Conservation (phyloP, 768 basidiomycete genomes). For the Hericium coralloides region DNA sequence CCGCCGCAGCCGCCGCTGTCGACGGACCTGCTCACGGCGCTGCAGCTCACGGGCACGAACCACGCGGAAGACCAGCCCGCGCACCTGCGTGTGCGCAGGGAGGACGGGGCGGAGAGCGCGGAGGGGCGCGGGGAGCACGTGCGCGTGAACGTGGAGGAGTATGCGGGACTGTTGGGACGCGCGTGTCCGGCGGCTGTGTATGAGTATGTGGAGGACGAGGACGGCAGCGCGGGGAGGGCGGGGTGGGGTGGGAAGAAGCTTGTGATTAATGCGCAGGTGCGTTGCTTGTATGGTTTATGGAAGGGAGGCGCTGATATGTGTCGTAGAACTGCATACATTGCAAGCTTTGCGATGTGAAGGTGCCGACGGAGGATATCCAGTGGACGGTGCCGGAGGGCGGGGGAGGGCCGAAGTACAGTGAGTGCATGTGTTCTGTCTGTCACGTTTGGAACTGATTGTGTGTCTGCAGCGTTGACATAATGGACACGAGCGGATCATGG, state of each 20-base stretch:
- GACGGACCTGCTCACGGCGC: slow-evolving; percentile 86
- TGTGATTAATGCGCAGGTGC: slow-evolving; percentile 94
- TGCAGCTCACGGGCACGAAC: slow-evolving; percentile 88
- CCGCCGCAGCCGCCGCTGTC: slow-evolving; percentile 81
- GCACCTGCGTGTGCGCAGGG: slow-evolving; percentile 63
- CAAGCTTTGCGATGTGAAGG: slow-evolving; percentile 94
- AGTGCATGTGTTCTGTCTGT: not conserved
- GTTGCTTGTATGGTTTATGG: slow-evolving; percentile 13
- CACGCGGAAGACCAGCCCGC: slow-evolving; percentile 95
- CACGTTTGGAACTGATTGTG: not conserved
- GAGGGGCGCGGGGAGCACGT: slow-evolving; percentile 57
- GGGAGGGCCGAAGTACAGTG: slow-evolving; percentile 94
- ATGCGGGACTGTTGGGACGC: slow-evolving; percentile 78
- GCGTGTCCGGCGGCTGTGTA: slow-evolving; percentile 96
- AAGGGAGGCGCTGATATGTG: slow-evolving; percentile 12
- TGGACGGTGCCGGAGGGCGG: slow-evolving; percentile 97
- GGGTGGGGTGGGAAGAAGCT: slow-evolving; percentile 80
- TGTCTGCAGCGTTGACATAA: not conserved
- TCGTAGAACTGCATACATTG: slow-evolving; percentile 85
- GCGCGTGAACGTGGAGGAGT: slow-evolving; percentile 62
- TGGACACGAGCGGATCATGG: not conserved
- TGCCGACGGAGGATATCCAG: slow-evolving; percentile 92
- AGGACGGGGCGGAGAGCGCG: slow-evolving; percentile 31
- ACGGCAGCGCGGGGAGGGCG: slow-evolving; percentile 28
- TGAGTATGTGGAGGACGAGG: slow-evolving; percentile 82